Conservation (phyloP, 169 alveolate genomes). For the Cryptosporidium tyzzeri region DNA sequence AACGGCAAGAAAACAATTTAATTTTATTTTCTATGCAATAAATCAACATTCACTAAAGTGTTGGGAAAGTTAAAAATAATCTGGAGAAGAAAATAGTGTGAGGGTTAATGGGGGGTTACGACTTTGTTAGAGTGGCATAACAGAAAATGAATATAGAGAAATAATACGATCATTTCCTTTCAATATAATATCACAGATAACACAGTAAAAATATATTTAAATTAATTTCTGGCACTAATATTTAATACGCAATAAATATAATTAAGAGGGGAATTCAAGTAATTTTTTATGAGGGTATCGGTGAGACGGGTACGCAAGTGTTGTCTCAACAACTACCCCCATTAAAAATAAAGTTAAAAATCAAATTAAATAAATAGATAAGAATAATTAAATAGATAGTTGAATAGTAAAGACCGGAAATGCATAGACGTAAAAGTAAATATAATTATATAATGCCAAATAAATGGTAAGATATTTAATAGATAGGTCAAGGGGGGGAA, state of each 20-base stretch:
- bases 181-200: too few species aligned
- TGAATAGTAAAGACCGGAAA: slow-evolving; percentile 3
- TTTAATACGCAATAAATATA: neutral
- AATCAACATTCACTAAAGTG: neutral
- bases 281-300: neutral
- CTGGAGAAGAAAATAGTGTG: neutral
- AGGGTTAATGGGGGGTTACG: neutral
- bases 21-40: neutral
- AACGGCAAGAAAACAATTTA: too few species aligned
- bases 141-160: neutral
- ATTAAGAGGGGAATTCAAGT: neutral
- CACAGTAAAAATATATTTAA: neutral
- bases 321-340: slow-evolving; percentile 24
- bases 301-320: neutral
- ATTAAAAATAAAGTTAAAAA: neutral
- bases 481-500: slow-evolving; percentile 29
- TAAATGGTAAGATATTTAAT: slow-evolving; percentile 1
- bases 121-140: neutral
- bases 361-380: slow-evolving; percentile 8
- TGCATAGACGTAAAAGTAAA: slow-evolving; percentile 1
- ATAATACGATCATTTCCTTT: too few species aligned
- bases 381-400: slow-evolving; percentile 2
- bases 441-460: neutral
- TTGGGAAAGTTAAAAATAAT: neutral
- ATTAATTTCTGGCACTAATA: neutral